Base-by-base conservation (phyloP, 2,329 filamentous ascomycete genomes). In the Ophiostoma montium region DNA sequence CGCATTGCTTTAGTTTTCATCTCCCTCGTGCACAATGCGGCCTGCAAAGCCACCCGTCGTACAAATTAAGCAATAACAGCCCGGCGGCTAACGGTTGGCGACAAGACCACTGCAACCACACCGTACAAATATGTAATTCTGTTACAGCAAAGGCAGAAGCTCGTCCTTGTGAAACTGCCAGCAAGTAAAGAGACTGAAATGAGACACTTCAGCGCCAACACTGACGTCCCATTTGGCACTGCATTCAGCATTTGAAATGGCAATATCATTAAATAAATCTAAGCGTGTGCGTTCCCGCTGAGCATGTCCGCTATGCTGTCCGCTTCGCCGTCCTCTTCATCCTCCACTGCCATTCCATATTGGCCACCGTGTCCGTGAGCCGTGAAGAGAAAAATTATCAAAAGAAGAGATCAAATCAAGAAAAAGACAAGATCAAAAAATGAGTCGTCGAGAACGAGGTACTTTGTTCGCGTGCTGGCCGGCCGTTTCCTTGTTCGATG, bases 381-480 rank as follows among this genome's bases (percentile, higher is more conserved):
- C 23, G 4, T 27, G 23, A 12, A 35, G 21, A 33, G 21, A 21
- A 32, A 45, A 33, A 35, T 2, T n/a, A 7, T 32, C 10, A 44
- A 49, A 16, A 35, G 7, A 35, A 13, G 10, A 7, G 18, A 32
- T 11, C 3, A 12, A n/a, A n/a, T 31, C 19, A 18, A 19, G n/a
- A 27, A 35, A 8, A 30, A 46, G 1, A 36, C 16, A n/a, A 10
- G 15, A 15, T 33, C 32, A 33, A 5, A 4, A 11, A 5, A 33
- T 33, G 10, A 33, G 10, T 11, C 32, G 32, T 33, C n/a, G n/a
- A n/a, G 12, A 15, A 33, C 5, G 11, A 5, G 13, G 32, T 5
- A 33, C 32, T 11, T 8, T 8, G 23, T 27, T 8, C 23, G 68
- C n/a, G 75, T 66, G 1, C 23, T 27, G 23, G 23, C 23, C 23